Evolutionary conservation across 2,329 filamentous ascomycete genomes (phyloP).

Genomic region (Ophiostoma populinum): DNA sequence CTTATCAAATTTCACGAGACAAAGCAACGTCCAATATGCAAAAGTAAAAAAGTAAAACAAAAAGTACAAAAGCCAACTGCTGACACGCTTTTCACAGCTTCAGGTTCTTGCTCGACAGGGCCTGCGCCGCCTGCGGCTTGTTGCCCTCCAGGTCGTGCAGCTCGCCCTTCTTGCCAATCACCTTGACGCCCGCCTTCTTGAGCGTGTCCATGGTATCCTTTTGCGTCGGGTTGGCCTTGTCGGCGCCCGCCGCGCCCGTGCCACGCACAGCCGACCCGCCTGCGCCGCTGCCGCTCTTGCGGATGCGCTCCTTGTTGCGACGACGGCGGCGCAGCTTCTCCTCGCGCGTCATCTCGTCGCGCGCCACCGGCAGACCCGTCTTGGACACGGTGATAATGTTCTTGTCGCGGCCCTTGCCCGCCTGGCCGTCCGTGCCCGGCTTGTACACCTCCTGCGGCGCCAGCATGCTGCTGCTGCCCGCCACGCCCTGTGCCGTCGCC

Average conservation of each 20-base stretch:
- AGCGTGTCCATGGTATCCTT: slow-evolving; percentile 26
- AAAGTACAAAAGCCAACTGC: background rate
- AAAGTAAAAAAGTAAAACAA: background rate
- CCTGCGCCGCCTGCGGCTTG: slow-evolving; percentile 39
- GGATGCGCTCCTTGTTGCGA: slow-evolving; percentile 70
- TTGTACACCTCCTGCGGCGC: slow-evolving; percentile 91
- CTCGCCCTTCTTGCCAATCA: slow-evolving; percentile 82
- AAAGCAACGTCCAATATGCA: background rate
- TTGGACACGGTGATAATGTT: slow-evolving; percentile 49
- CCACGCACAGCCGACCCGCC: slow-evolving; percentile 24
- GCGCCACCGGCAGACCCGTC: slow-evolving; percentile 59
- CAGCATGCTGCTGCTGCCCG: slow-evolving; percentile 52
- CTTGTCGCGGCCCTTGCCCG: slow-evolving; percentile 4
- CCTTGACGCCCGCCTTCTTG: slow-evolving; percentile 62
- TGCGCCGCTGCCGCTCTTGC: slow-evolving; percentile 41
- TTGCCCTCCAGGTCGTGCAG: slow-evolving; percentile 71
- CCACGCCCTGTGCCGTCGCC: slow-evolving; percentile 57
- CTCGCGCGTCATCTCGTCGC: slow-evolving; percentile 76
- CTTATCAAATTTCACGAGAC: too few species aligned
- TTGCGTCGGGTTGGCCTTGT: slow-evolving; percentile 23
- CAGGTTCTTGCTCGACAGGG: slow-evolving; percentile 37
- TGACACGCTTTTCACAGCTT: slow-evolving; percentile 32
- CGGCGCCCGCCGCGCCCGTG: slow-evolving; percentile 32
- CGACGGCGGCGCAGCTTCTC: slow-evolving; percentile 62
- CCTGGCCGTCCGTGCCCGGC: slow-evolving; percentile 55